Evolutionary conservation across 495 filamentous ascomycete genomes (phyloP), one percentile per base, ranked within the genome.

Genomic region (Aspergillus leporis): DNA sequence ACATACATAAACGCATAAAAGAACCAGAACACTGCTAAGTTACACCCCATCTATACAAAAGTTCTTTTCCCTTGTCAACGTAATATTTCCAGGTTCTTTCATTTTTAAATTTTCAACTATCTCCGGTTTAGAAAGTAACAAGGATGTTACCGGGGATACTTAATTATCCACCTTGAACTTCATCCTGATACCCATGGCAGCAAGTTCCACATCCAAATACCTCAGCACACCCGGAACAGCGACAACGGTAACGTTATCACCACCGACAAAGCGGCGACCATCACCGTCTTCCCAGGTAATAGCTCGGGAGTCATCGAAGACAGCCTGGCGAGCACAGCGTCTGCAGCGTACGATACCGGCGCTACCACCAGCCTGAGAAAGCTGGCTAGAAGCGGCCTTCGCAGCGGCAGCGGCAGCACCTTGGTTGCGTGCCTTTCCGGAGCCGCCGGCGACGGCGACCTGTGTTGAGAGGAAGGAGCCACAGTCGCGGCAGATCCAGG

Each of bases 181-280:
- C 80, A 97, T 85, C 67, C 88, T 83, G 51, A 96, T 86, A 51
- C 92, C 92, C 92, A 97, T 98, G 43, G 92, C 90, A 43, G 91
- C 90, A 61, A 98, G 76, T 70, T 98, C 94, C 6, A 96, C 93
- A 80, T 98, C 94, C 60, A 98, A 70, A 78, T 91, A 98, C 74
- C 87, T 88, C 64, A 98, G 73, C 49, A 96, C 94, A 55, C 92
- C 93, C 0, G 94, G 94, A 51, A 98, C 90, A 52, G 90, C 92
- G 59, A 98, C 92, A 48, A 93, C 74, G 28, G 94, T 93, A 4
- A 93, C 93, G 66, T 97, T 84, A 50, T 91, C 89, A 53, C 94
- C 94, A 16, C 94, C 95, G 25, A 90, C 82, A 82, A 86, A 97
- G 59, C 86, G 84, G 47, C 81, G 75, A 0, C 93, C 93, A 61